Base-by-base conservation (phyloP, 441 rosid genomes). In the Monsonia emarginata region DNA sequence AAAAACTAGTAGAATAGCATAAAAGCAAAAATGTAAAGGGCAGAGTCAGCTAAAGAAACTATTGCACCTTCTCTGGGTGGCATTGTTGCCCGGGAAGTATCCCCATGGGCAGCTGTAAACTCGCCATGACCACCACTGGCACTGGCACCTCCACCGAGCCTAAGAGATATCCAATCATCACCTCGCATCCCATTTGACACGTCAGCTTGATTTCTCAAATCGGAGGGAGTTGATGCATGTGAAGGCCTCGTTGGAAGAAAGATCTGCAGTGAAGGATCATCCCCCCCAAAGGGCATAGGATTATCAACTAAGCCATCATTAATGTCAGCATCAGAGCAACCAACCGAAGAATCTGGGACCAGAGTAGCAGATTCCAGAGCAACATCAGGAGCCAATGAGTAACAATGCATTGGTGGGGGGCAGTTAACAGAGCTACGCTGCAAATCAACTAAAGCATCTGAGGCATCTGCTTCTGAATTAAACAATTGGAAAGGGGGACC, bases 161-260 rank as follows among this genome's bases (percentile, higher is more conserved):
- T 87, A 68, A 95, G 96, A 67, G 98, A 95, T 62, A 91, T 86
- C 96, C 95, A 95, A 72, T 88, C 98, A 59, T 89, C 97, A 54
- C 79, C 78, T 19, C 84, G 86, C 72, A 87, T 73, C 62, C 96
- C 89, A 73, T 91, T 91, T n/a, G 96, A 85, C 72, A 79, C 69
- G 69, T 89, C 93, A 75, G 76, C 85, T 71, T 81, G 88, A 80
- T 82, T 85, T 74, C 91, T 82, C 70, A 79, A 31, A 79, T 83
- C 81, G 16, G 89, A 64, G 64, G 78, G 90, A 66, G 69, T 72
- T 61, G 92, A 69, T 60, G 84, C 81, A 78, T 74, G 85, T 48
- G 93, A 86, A 64, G 92, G 90, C 75, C 83, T 78, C 7, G 97
- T 85, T 61, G 99, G 95, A 81, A 95, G 92, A 76, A 95, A 95